Conservation (phyloP, 768 basidiomycete species). For the Amanita subjunquillea region DNA sequence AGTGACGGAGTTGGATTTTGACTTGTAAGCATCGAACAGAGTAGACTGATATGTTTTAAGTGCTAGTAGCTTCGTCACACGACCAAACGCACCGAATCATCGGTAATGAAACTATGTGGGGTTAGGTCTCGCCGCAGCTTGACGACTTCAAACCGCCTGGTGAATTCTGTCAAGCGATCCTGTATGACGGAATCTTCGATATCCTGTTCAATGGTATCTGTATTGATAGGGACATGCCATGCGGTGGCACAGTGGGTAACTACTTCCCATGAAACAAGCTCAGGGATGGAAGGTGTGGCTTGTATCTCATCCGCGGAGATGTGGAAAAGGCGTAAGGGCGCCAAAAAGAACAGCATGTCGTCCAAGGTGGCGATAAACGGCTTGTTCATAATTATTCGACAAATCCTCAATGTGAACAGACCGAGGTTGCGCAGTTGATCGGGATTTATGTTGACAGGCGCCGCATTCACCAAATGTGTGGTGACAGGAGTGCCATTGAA, state of each 20-base stretch:
- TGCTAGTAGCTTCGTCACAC: background rate
- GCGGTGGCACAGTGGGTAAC: slow-evolving; percentile 41
- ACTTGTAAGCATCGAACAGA: slow-evolving; percentile 58
- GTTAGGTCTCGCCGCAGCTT: slow-evolving; percentile 55
- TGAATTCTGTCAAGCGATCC: slow-evolving; percentile 70
- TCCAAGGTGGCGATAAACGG: slow-evolving; percentile 44
- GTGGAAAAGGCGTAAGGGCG: slow-evolving; percentile 38
- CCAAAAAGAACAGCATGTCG: slow-evolving; percentile 55
- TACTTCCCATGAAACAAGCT: slow-evolving; percentile 53
- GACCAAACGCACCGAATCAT: slow-evolving; percentile 44
- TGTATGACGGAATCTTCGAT: slow-evolving; percentile 61
- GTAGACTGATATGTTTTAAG: slow-evolving; percentile 28
- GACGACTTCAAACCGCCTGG: slow-evolving; percentile 53
- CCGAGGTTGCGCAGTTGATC: slow-evolving; percentile 38
- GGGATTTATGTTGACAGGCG: slow-evolving; percentile 38
- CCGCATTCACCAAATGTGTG: slow-evolving; percentile 34
- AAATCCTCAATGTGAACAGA: slow-evolving; percentile 54
- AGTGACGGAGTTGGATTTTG: slow-evolving; percentile 49
- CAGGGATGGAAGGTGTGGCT: slow-evolving; percentile 25
- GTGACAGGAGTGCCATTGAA: slow-evolving; percentile 33
- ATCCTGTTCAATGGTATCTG: slow-evolving; percentile 29
- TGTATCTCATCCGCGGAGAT: slow-evolving; percentile 12
- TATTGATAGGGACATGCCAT: slow-evolving; percentile 41
- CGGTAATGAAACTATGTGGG: slow-evolving; percentile 60
- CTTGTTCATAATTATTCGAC: slow-evolving; percentile 58